phyloP scores from a whole-genome alignment of 768 basidiomycete species.

The Lyophyllum decastes region DNA sequence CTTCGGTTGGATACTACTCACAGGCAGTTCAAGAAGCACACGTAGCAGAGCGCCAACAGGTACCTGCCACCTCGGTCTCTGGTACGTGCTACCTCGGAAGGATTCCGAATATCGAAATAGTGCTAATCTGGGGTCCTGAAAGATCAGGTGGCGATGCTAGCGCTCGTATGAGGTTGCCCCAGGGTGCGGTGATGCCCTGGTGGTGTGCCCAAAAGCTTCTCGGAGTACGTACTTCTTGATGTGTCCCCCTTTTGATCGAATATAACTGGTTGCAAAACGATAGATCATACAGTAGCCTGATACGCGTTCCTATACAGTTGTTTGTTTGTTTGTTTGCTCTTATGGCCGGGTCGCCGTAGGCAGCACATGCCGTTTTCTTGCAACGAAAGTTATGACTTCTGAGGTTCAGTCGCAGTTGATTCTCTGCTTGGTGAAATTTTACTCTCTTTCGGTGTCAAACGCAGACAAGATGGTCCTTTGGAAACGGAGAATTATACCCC shows the following conservation, averaged over 20 bases:
- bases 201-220: background rate
- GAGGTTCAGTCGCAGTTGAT: too few relatives aligned
- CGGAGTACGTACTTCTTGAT: background rate
- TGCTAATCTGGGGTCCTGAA: background rate
- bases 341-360: too few relatives aligned
- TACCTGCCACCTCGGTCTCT: background rate
- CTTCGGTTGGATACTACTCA: background rate
- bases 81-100: background rate
- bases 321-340: too few relatives aligned
- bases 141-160: background rate
- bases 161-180: slow-evolving; percentile 1
- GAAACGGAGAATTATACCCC: too few relatives aligned
- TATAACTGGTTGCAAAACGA: too few relatives aligned
- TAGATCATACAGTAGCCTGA: too few relatives aligned
- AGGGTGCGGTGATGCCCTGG: background rate
- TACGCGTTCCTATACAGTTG: too few relatives aligned
- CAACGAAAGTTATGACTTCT: too few relatives aligned
- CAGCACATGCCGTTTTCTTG: too few relatives aligned
- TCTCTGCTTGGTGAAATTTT: too few relatives aligned
- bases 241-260: slow-evolving; percentile 2
- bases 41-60: background rate
- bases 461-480: too few relatives aligned
- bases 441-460: too few relatives aligned
- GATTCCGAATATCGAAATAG: background rate
- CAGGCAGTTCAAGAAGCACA: background rate